Conservation (phyloP, 2,329 filamentous ascomycete species). For the Epichloe sp. region DNA sequence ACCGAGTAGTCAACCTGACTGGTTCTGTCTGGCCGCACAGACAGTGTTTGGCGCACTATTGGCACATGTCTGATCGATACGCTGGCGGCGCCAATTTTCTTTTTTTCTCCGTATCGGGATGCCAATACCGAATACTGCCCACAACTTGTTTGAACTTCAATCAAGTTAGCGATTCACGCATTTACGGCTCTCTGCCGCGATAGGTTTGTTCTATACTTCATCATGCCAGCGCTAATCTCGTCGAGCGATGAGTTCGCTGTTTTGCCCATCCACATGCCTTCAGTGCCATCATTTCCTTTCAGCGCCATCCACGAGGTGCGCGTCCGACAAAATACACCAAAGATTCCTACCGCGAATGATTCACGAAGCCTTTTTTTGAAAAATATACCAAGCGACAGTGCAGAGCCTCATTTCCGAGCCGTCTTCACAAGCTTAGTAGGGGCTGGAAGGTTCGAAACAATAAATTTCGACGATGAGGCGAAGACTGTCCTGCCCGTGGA, state of each 20-base stretch:
- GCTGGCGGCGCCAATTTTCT: neutral
- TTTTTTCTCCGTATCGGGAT: too few relatives aligned
- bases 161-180: neutral
- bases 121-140: too few relatives aligned
- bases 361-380: conserved; percentile 84
- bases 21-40: neutral
- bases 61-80: conserved; percentile 2
- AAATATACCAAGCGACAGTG: conserved; percentile 77
- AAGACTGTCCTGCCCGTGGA: conserved; percentile 28
- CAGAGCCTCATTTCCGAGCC: conserved; percentile 59
- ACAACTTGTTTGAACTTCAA: neutral
- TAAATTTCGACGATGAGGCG: conserved; percentile 57
- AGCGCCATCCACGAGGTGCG: conserved; percentile 71
- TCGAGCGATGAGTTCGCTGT: conserved; percentile 47
- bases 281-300: conserved; percentile 47
- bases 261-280: conserved; percentile 54
- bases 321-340: conserved; percentile 70
- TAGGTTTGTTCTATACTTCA: neutral
- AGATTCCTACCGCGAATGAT: conserved; percentile 59
- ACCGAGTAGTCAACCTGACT: neutral
- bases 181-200: neutral
- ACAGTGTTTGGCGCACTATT: neutral
- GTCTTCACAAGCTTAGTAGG: conserved; percentile 65
- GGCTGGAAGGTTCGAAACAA: conserved; percentile 63
- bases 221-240: conserved; percentile 17